Base-by-base conservation (phyloP, 257 asterid species). In the Forsythia suspensa region DNA sequence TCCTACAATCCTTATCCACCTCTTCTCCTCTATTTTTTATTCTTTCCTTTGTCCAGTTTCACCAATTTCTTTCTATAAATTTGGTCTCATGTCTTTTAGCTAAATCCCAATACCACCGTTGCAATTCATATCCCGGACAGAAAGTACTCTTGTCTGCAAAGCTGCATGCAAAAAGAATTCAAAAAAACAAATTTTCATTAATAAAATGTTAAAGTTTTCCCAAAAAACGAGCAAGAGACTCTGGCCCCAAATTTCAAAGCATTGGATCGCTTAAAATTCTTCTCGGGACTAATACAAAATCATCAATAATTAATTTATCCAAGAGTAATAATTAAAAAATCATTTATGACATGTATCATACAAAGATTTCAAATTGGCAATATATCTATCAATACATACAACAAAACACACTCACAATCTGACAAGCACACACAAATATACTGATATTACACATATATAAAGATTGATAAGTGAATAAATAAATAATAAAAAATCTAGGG, bases 111-210 rank as follows among this genome's bases (percentile, higher is more conserved):
- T 41, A 61, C 42, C 16, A 61, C 6, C 73, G 46, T 44, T 44
- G 41, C 70, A 72, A 72, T 61, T 21, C 65, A 48, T 3, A n/a
- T 70, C 46, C 18, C 59, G 59, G 4, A 51, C 20, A 51, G 20
- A 51, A 51, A 51, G 59, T 51, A 51, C 59, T 52, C 59, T 52
- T 21, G 57, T 48, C 80, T 70, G 12, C 76, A 29, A 71, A 39
- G 57, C 76, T 77, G 81, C 71, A 24, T 13, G 42, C 75, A 70
- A 70, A 70, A 39, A 37, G 57, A 77, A 77, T 70, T 24, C 42
- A 40, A 70, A 34, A 37, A 69, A 9, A 10, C 10, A 43, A 69
- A 7, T 34, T 11, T 20, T 8, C 55, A 52, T 69, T 41, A n/a
- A 12, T 43, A 13, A 77, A 52, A 69, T 5, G 29, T 37, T 57